Evolutionary conservation across 768 basidiomycete species (phyloP), one percentile per base, ranked within the genome.

Genomic region (Hortiboletus flavorubellus): DNA sequence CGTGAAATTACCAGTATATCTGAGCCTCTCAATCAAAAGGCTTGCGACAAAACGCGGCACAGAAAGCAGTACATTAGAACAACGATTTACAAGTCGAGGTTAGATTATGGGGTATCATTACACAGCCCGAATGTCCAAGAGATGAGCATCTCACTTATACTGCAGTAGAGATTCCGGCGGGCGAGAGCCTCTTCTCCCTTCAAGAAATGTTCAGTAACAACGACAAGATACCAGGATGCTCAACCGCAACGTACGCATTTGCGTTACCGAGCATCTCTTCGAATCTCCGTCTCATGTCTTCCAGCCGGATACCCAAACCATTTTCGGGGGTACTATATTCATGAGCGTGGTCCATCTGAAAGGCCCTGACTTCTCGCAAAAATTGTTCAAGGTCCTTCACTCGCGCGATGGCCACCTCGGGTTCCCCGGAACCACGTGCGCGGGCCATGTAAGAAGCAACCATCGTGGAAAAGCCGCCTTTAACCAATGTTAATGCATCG

Each of bases 361-460:
- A 86, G 3, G 81, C 80, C 42, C 76, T 64, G 37, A 76, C 75
- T 58, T 88, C 84, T 29, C 88, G 83, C 26, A 89, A 71, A 59
- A 83, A 91, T 21, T 83, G 78, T 23, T 87, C 83, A 2, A 90
- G 74, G 54, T 85, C 84, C 57, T 84, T 82, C 5, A 75, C 75
- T 11, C 81, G 79, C 4, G 72, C 65, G 31, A 76, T 73, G 0
- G 85, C 86, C n/a, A 78, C 49, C 56, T 89, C 85, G 2, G 89
- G 89, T 60, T 90, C 88, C 37, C 80, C 80, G 0, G 86, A 83
- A 11, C 87, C 86, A 29, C 87, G 81, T 26, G 80, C 77, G 12
- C 84, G 81, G 4, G 88, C 89, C 26, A 91, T 76, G 67, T 86
- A 90, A 2, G 87, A 85, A 16, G 88, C 87, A 14, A 85, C 78